phyloP scores from a whole-genome alignment of 2,329 filamentous ascomycete species.

The Cladosporium phlei region DNA sequence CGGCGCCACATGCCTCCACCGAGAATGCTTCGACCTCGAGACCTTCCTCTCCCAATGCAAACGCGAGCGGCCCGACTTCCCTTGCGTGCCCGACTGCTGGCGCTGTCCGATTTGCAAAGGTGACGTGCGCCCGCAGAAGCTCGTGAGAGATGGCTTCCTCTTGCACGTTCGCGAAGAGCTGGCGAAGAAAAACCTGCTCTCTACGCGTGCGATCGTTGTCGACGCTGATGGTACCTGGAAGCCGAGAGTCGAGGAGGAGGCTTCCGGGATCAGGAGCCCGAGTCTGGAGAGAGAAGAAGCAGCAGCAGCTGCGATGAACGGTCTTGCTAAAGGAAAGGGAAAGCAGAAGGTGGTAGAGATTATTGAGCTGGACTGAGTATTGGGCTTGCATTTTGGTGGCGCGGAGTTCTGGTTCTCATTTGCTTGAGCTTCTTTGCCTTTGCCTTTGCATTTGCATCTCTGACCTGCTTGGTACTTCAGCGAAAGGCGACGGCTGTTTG shows the following conservation, averaged over 20 bases:
- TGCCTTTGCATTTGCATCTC: too few relatives aligned
- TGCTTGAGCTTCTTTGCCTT: too few relatives aligned
- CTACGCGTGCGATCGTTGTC: slow-evolving; percentile 59
- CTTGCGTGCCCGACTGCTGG: slow-evolving; percentile 63
- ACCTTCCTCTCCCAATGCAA: slow-evolving; percentile 68
- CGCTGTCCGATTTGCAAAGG: slow-evolving; percentile 76
- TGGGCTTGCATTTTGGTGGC: too few relatives aligned
- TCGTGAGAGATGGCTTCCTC: slow-evolving; percentile 73
- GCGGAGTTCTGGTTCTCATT: too few relatives aligned
- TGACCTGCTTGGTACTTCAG: too few relatives aligned
- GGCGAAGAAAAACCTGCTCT: slow-evolving; percentile 26
- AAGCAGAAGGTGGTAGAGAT: slow-evolving; percentile 17
- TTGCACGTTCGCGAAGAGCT: slow-evolving; percentile 53
- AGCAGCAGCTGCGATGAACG: background rate
- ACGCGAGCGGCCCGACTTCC: slow-evolving; percentile 33
- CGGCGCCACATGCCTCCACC: slow-evolving; percentile 64
- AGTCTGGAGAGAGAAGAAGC: slow-evolving; percentile 26
- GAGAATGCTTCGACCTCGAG: slow-evolving; percentile 85
- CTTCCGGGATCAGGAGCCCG: slow-evolving; percentile 23
- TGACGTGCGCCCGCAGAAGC: slow-evolving; percentile 68
- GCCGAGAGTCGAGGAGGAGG: slow-evolving; percentile 22
- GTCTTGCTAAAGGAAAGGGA: background rate
- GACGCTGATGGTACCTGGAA: slow-evolving; percentile 63
- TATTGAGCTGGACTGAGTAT: slow-evolving; percentile 26
- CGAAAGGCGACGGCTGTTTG: too few relatives aligned